Conservation (phyloP, 208 protist genomes). For the Leishmania turanica region DNA sequence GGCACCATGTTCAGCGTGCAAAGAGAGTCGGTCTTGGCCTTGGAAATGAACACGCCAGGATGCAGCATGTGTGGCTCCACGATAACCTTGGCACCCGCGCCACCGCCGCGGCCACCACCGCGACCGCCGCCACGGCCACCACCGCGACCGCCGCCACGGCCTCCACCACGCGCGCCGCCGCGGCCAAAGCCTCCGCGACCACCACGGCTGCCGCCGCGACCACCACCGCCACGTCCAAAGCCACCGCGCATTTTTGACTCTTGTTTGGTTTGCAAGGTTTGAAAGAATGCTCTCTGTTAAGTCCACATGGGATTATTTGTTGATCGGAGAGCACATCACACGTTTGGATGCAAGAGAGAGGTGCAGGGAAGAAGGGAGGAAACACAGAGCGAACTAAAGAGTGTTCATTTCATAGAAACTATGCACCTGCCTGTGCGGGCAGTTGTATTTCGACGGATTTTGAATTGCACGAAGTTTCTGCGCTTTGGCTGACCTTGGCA, state of each 20-base stretch:
- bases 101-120: constrained; percentile 60
- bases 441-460: background rate
- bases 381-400: background rate
- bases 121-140: constrained; percentile 51
- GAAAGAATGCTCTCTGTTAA: background rate
- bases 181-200: constrained; percentile 37
- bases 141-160: constrained; percentile 45
- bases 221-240: constrained; percentile 15
- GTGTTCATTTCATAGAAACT: background rate
- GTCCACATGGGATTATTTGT: background rate
- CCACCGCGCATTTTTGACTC: constrained; percentile 39
- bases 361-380: background rate
- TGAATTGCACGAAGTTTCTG: background rate
- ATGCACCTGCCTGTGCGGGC: background rate
- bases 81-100: constrained; percentile 95
- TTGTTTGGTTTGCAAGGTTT: background rate
- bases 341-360: background rate
- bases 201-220: constrained; percentile 5
- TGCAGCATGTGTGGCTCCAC: constrained; percentile 98
- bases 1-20: constrained; percentile 98
- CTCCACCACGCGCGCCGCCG: constrained; percentile 28
- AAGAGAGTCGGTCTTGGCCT: constrained; percentile 98
- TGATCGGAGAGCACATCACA: background rate
- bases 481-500: background rate
- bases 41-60: constrained; percentile 98